A percentile compares a stretch with the other conserved stretches of the same genome.
These are phyloP conservation scores for Cordyceps cateniannulata DNA, from an alignment of 2,329 filamentous ascomycete genomes.

Conservation along the genomic window DNA sequence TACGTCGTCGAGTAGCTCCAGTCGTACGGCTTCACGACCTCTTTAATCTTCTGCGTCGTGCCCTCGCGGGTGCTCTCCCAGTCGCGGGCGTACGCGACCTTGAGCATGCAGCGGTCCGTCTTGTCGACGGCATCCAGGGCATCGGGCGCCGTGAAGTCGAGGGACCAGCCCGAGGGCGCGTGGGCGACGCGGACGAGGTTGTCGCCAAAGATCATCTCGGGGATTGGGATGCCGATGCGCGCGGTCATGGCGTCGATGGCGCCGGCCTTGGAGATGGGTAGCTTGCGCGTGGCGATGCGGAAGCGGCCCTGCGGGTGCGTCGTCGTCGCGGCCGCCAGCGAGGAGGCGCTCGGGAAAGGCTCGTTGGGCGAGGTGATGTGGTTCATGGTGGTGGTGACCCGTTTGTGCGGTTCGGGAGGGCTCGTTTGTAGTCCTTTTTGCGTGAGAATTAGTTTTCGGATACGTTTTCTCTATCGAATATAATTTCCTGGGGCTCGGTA, in stretches of 20 bases:
- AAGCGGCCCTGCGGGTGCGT: conserved; percentile 59
- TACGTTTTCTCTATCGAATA: neutral
- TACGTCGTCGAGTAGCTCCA: conserved; percentile 96
- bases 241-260: conserved; percentile 82
- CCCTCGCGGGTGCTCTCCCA: conserved; percentile 67
- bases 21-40: conserved; percentile 93
- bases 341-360: conserved; percentile 46
- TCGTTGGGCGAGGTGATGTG: conserved; percentile 39
- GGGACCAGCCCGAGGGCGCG: conserved; percentile 64
- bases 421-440: neutral
- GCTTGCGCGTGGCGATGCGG: conserved; percentile 75
- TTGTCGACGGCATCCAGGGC: conserved; percentile 91
- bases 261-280: conserved; percentile 86
- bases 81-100: conserved; percentile 85
- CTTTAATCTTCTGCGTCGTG: conserved; percentile 80
- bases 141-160: conserved; percentile 78
- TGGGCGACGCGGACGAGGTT: conserved; percentile 77
- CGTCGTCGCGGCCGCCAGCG: conserved; percentile 47
- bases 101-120: conserved; percentile 82
- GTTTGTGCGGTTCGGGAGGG: too few relatives aligned
- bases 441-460: neutral
- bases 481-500: too few relatives aligned
- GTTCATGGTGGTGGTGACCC: conserved; percentile 30
- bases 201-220: conserved; percentile 99
- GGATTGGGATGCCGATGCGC: conserved; percentile 76